A percentile compares a stretch with the other conserved stretches of the same genome.
phyloP scores from a whole-genome alignment of 345 rosid genomes.

The Populus tremula region DNA sequence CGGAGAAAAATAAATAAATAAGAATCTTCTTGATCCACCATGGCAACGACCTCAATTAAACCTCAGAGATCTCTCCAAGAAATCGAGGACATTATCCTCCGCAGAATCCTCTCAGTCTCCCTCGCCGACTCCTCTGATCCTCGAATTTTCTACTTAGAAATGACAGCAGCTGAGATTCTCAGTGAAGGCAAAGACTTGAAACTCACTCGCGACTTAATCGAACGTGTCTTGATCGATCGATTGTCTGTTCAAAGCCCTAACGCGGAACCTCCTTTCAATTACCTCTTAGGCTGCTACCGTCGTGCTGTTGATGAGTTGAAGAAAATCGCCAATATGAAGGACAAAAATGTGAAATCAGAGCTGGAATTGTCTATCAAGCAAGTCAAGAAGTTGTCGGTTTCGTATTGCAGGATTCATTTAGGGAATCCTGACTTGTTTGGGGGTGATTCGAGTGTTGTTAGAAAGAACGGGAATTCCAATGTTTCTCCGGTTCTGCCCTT shows the following conservation, averaged over 20 bases:
- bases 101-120: slow-evolving; percentile 66
- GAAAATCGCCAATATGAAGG: slow-evolving; percentile 85
- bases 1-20: not conserved
- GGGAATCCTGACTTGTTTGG: slow-evolving; percentile 69
- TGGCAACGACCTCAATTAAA: slow-evolving; percentile 62
- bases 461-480: slow-evolving; percentile 19
- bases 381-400: slow-evolving; percentile 64
- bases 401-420: slow-evolving; percentile 73
- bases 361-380: slow-evolving; percentile 61
- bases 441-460: not conserved
- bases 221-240: slow-evolving; percentile 77
- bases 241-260: slow-evolving; percentile 60
- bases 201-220: slow-evolving; percentile 72
- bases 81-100: slow-evolving; percentile 86
- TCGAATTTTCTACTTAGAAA: slow-evolving; percentile 59
- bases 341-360: slow-evolving; percentile 57
- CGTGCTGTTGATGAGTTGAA: slow-evolving; percentile 73
- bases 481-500: slow-evolving; percentile 66
- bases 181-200: slow-evolving; percentile 75
- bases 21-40: slow-evolving; percentile 7
- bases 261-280: slow-evolving; percentile 62
- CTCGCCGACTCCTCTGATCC: slow-evolving; percentile 56
- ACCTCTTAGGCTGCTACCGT: slow-evolving; percentile 70
- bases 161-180: slow-evolving; percentile 90
- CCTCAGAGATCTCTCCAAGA: slow-evolving; percentile 69